phyloP scores from a whole-genome alignment of 164 flowering plant genomes.

The Tetrastigma voinierianum region DNA sequence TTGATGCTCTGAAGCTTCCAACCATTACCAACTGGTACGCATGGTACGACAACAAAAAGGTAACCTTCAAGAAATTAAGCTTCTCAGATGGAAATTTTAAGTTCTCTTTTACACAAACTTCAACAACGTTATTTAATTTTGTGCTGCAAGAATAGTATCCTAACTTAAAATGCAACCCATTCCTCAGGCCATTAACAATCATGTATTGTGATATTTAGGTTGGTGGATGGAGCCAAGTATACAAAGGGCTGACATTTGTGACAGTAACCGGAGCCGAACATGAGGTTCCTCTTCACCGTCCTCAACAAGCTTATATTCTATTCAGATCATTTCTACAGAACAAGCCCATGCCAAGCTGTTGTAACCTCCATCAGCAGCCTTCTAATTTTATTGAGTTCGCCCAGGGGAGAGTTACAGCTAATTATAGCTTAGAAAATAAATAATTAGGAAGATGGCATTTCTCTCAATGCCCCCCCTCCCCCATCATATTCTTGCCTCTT shows the following conservation, averaged over 20 bases:
- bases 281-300: conserved; percentile 95
- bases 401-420: too few species aligned
- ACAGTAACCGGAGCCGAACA: conserved; percentile 92
- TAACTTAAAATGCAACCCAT: too few species aligned
- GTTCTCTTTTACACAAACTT: not conserved
- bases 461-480: not conserved
- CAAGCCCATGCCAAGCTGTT: conserved; percentile 63
- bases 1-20: conserved; percentile 81
- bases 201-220: conserved; percentile 48
- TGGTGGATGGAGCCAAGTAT: conserved; percentile 99
- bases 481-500: not conserved
- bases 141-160: not conserved
- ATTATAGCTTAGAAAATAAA: not conserved
- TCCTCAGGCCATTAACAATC: too few species aligned
- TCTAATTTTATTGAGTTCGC: too few species aligned
- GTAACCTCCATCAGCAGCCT: not conserved
- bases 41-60: conserved; percentile 88
- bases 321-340: conserved; percentile 78
- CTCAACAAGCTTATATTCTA: conserved; percentile 84
- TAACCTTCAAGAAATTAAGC: conserved; percentile 27
- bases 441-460: not conserved
- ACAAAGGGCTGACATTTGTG: conserved; percentile 84
- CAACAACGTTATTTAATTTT: not conserved
- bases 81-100: not conserved
- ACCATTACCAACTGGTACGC: conserved; percentile 78